Percentiles rank a stretch among this genome's conserved stretches.
phyloP scores from a whole-genome alignment of 2,329 filamentous ascomycete genomes.

The Pseudogymnoascus sp. region DNA sequence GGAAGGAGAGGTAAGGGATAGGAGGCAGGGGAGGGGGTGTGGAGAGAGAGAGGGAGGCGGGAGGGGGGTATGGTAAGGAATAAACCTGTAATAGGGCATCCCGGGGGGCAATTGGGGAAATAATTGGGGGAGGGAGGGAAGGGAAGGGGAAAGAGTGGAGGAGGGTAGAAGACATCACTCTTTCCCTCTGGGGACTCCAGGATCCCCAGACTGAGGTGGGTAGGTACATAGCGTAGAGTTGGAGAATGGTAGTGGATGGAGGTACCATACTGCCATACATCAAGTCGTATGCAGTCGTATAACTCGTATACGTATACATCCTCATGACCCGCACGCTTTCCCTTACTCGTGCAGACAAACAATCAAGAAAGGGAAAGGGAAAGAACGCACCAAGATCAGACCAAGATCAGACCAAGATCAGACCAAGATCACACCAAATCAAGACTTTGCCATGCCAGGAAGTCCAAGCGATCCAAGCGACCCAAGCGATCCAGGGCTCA shows the following conservation, averaged over 20 bases:
- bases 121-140: neutral
- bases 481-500: neutral
- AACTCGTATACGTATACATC: neutral
- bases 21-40: neutral
- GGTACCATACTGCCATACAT: too few species aligned
- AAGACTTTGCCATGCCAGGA: neutral
- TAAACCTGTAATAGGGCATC: neutral
- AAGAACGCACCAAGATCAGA: neutral
- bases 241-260: neutral
- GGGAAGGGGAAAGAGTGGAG: neutral
- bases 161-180: too few species aligned
- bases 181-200: neutral
- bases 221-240: neutral
- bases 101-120: neutral
- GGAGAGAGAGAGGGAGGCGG: neutral
- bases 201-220: neutral
- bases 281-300: neutral
- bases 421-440: neutral
- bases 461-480: neutral
- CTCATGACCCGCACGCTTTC: neutral
- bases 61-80: neutral
- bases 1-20: neutral
- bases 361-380: too few species aligned
- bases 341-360: neutral
- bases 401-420: neutral